phyloP scores from a whole-genome alignment of 257 asterid species.

The Ilex aquifolium region DNA sequence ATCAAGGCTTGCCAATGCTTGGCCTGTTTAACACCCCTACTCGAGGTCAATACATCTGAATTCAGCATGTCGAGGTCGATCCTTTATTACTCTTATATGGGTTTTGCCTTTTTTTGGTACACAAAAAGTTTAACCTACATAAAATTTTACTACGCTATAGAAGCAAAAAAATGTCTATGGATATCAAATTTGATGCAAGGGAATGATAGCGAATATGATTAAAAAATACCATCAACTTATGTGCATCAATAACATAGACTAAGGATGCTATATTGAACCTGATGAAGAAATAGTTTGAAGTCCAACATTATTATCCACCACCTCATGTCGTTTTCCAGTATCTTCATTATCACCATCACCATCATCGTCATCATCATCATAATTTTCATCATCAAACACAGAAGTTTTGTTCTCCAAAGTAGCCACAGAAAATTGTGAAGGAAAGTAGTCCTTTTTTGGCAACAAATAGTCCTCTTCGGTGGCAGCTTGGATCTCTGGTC shows the following conservation, averaged over 20 bases:
- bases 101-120: no score
- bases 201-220: no score
- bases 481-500: conserved; percentile 87
- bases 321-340: conserved; percentile 30
- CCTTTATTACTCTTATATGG: no score
- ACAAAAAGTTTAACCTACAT: no score
- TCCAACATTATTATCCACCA: conserved; percentile 34
- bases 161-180: no score
- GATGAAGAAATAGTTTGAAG: conserved; percentile 33
- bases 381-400: conserved; percentile 87
- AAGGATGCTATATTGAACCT: conserved; percentile 40
- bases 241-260: not conserved
- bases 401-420: conserved; percentile 51
- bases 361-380: conserved; percentile 73
- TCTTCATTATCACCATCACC: conserved; percentile 26
- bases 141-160: no score
- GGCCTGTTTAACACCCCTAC: no score
- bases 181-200: no score
- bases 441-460: conserved; percentile 59
- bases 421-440: conserved; percentile 50
- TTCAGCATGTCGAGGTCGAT: no score
- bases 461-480: conserved; percentile 90
- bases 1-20: no score
- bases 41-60: no score
- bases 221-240: no score